These are phyloP conservation scores for Xylaria bambusicola DNA, from an alignment of 495 filamentous ascomycete genomes.

Conservation along the genomic window DNA sequence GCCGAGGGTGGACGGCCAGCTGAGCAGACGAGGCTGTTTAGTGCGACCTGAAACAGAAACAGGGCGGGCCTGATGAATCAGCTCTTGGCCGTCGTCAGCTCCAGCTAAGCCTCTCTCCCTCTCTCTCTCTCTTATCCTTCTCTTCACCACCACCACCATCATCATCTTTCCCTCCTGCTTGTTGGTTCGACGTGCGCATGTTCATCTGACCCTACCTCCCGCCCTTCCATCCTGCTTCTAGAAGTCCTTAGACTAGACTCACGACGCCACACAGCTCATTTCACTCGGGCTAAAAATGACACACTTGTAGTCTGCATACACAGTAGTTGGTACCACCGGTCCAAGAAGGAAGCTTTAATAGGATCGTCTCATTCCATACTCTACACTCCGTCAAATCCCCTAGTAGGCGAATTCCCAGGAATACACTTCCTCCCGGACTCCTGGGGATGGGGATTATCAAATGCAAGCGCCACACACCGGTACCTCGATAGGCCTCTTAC, in stretches of 20 bases:
- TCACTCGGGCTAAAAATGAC: not conserved
- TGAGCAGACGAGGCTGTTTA: constrained; percentile 17
- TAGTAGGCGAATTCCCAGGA: not conserved
- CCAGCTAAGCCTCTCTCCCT: constrained; percentile 15
- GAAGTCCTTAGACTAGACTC: constrained; percentile 7
- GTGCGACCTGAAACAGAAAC: constrained; percentile 20
- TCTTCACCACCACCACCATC: too few relatives aligned
- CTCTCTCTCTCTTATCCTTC: not conserved
- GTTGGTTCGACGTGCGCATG: not conserved
- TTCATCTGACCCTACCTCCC: not conserved
- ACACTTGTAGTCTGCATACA: not conserved
- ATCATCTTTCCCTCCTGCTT: too few relatives aligned
- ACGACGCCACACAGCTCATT: constrained; percentile 16
- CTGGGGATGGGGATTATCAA: not conserved
- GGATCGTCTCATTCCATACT: not conserved
- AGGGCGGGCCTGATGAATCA: constrained; percentile 17
- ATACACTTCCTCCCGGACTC: not conserved
- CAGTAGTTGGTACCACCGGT: too few relatives aligned
- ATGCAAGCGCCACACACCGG: not conserved
- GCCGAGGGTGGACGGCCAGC: constrained; percentile 3
- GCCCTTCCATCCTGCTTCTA: constrained; percentile 18
- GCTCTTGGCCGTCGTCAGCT: constrained; percentile 14
- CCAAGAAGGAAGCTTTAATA: not conserved
- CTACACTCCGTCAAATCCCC: too few relatives aligned
- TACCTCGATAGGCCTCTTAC: too few relatives aligned